Evolutionary conservation across 1,139 yeast species (phyloP), one percentile per base, ranked within the genome.

Genomic region (Geotrichum bryndzae): DNA sequence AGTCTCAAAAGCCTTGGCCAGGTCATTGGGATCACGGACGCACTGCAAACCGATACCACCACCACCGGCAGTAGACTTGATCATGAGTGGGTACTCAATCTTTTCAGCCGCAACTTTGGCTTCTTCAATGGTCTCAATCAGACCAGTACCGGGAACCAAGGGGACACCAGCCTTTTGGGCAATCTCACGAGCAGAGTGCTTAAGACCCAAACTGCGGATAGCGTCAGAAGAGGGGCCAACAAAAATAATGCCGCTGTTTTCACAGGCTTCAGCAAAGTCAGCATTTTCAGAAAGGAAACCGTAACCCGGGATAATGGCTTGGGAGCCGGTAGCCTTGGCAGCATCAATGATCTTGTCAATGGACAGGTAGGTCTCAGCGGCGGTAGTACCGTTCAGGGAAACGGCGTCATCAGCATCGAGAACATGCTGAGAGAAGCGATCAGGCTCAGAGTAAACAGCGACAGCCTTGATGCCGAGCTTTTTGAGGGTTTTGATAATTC

Each of bases 31-130:
- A 53, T 85, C 82, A 70, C 91, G 96, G 64, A 92, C 97, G 73
- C 91, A 88, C 74, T 91, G 97, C 69, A 94, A 80, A 66, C 99
- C 99, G 71, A 92, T 94, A 76, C 99, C 99, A 74, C 99, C 99
- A 70, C 99, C 99, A 74, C 99, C 99, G 46, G 98, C 98, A 65
- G 98, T 92, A 25, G 96, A 88, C 76, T 94, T 94, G 60, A 94
- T 89, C 98, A 94, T 94, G 54, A 94, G 84, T 31, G 99, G 98
- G 71, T 90, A 94, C 65, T 85, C 90, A 61, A 94, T 80, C 68
- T 83, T 78, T 27, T 83, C 85, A n/a, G 97, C 98, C 66, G 87
- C 83, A 64, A 78, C 80, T 63, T 80, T 79, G 3, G 98, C 98
- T 69, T 89, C 96, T 25, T 81, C 81, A 7, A 90, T 81, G 64